These are phyloP conservation scores for Trichosporon ovoides DNA, from an alignment of 1,284 basidiomycete genomes.

Conservation along the genomic window DNA sequence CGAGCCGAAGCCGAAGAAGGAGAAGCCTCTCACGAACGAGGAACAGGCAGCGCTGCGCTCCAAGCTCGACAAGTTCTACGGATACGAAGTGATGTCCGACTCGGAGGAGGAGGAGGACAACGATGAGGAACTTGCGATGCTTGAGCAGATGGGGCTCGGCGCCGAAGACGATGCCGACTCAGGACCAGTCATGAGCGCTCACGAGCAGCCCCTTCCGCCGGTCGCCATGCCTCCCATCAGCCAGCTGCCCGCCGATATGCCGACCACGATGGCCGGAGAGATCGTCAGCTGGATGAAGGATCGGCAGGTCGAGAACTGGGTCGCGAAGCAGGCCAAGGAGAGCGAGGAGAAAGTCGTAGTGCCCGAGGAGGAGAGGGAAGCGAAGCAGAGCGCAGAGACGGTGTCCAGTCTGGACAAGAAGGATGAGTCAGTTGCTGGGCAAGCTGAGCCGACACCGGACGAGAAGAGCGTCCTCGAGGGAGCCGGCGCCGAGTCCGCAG, in stretches of 20 bases:
- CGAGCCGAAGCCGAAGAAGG: conserved; percentile 11
- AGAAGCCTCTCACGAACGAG: conserved; percentile 24
- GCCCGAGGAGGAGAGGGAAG: not conserved
- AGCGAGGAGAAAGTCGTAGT: no score
- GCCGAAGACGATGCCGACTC: conserved; percentile 28
- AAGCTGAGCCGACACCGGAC: not conserved
- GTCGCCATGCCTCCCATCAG: conserved; percentile 41
- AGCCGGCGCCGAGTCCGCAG: not conserved
- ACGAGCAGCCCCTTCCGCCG: conserved; percentile 45
- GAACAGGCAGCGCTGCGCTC: conserved; percentile 25
- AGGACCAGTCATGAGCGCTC: conserved; percentile 36
- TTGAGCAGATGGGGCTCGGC: conserved; percentile 22
- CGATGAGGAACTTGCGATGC: conserved; percentile 10
- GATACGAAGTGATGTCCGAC: conserved; percentile 8
- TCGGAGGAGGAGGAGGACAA: conserved; percentile 14
- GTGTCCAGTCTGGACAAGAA: conserved; percentile 1
- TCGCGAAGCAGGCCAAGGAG: conserved; percentile 20
- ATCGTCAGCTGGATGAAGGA: conserved; percentile 49
- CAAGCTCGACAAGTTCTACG: conserved; percentile 24
- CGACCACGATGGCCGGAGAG: conserved; percentile 45
- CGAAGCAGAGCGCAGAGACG: not conserved
- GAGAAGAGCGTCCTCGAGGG: no score
- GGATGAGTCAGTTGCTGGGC: not conserved
- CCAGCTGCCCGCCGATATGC: conserved; percentile 36
- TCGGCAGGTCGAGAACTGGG: conserved; percentile 37